Evolutionary conservation across 176 grass and related monocot species (phyloP).

Genomic region (Hordeum vulgare): MorexV3_pseudomolecules_assembly NC_058523.1:44316495-44316994

Average conservation of each 20-base stretch:
- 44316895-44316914: background rate
- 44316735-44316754: background rate
- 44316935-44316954: background rate
- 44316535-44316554: too few relatives aligned
- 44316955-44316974: background rate
- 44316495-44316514: too few relatives aligned
- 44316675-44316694: too few relatives aligned
- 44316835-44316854: background rate
- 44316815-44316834: background rate
- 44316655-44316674: too few relatives aligned
- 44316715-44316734: background rate
- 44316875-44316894: background rate
- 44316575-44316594: too few relatives aligned
- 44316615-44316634: too few relatives aligned
- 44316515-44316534: too few relatives aligned
- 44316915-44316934: background rate
- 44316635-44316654: too few relatives aligned
- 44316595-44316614: too few relatives aligned
- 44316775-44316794: background rate
- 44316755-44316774: background rate
- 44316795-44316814: background rate
- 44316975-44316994: background rate
- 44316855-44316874: background rate
- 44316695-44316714: background rate
- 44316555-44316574: too few relatives aligned